phyloP scores from a whole-genome alignment of 176 grass and related monocot genomes.

The Juncus effusus region DNA sequence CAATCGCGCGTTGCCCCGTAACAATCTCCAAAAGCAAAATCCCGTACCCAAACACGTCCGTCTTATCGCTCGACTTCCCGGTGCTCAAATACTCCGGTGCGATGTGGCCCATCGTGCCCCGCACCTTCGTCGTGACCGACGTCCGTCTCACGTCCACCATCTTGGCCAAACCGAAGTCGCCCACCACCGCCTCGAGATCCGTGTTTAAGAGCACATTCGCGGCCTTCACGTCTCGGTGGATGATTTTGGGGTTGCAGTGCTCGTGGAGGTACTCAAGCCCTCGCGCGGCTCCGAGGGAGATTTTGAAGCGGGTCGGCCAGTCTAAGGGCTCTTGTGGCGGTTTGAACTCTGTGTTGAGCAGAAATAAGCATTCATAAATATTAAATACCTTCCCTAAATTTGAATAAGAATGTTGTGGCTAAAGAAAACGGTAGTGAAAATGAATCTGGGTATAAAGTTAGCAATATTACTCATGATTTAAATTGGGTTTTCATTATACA shows the following conservation, averaged over 20 bases:
- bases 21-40: constrained; percentile 67
- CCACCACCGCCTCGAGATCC: constrained; percentile 76
- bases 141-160: constrained; percentile 60
- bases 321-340: constrained; percentile 50
- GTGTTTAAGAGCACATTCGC: constrained; percentile 74
- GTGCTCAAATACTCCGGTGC: constrained; percentile 85
- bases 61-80: constrained; percentile 80
- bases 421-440: not conserved
- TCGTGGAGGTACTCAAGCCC: constrained; percentile 91
- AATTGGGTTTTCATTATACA: no score
- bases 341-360: constrained; percentile 47
- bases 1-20: constrained; percentile 64
- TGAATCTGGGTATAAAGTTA: not conserved
- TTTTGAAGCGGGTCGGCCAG: constrained; percentile 53
- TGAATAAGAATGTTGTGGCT: not conserved
- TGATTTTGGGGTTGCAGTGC: constrained; percentile 85
- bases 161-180: constrained; percentile 77
- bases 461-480: not conserved
- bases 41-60: constrained; percentile 86
- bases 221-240: constrained; percentile 90
- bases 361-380: constrained; percentile 7
- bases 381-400: not conserved
- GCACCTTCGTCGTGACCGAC: constrained; percentile 58
- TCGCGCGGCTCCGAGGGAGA: constrained; percentile 64
- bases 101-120: constrained; percentile 85